Base-by-base conservation (phyloP, 75 land plant genomes). In the Pinus albicaulis region DNA sequence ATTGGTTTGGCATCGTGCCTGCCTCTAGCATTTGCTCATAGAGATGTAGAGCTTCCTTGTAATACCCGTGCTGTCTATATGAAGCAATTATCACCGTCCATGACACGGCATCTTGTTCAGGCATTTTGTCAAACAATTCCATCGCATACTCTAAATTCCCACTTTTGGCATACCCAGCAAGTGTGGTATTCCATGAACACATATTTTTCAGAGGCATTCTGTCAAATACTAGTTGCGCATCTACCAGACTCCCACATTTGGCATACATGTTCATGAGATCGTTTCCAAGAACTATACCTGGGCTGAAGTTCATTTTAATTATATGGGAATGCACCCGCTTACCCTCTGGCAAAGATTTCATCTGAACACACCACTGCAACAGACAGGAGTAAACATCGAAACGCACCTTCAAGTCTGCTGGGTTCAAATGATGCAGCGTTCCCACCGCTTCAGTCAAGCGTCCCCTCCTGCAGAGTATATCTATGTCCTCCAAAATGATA, bases 41-140 rank as follows among this genome's bases (percentile, higher is more conserved):
- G 55, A 80, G 71, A 14, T 25, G n/a, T 14, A 80, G 57, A 41
- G 69, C 78, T 28, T 75, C 81, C 36, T 31, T 24, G 26, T 41
- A 4, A 38, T 38, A 3, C 5, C 5, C 5, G 41, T 31, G 57
- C 26, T 80, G 70, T 10, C 41, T 36, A 63, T 80, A 56, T 20
- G 80, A 34, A 23, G 81, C 38, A 64, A 80, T 80, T 25, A 80
- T 74, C 23, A 79, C 56, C 6, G 81, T 80, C 81, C 81, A 80
- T 6, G 78, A 44, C 25, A 80, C 66, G 7, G 77, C 71, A 63
- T 64, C 74, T 55, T 56, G 57, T 25, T 23, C n/a, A 60, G 52
- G 48, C 77, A 77, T 74, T 55, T 62, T 60, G n/a, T 59, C 22
- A 63, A 80, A 77, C 56, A 80, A 0, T 22, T 41, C 17, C 7